These are phyloP conservation scores for Coprinellus micaceus DNA, from an alignment of 768 basidiomycete genomes.

Conservation along the genomic window DNA sequence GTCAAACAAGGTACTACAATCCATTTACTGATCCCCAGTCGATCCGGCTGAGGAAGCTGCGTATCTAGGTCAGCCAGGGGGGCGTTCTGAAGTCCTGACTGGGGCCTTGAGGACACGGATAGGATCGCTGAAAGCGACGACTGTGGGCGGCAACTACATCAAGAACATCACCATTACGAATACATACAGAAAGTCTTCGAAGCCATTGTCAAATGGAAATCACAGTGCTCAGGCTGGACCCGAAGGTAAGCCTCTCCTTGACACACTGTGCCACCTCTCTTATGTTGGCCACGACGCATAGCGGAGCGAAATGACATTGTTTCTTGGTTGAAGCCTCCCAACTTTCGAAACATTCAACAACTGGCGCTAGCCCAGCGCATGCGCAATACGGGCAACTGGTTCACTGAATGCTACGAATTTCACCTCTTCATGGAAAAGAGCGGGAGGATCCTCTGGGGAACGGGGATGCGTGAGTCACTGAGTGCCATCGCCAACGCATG, in stretches of 20 bases:
- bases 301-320: neutral
- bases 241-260: neutral
- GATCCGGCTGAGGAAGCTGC: too few species aligned
- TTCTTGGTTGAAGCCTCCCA: neutral
- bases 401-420: neutral
- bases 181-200: neutral
- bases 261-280: neutral
- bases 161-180: neutral
- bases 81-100: too few species aligned
- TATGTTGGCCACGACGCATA: too few species aligned
- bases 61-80: too few species aligned
- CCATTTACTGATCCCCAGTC: too few species aligned
- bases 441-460: slow-evolving; percentile 2
- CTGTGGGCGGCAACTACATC: neutral
- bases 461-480: slow-evolving; percentile 3
- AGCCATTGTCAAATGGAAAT: neutral
- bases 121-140: neutral
- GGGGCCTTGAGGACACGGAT: too few species aligned
- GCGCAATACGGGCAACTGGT: neutral
- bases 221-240: neutral
- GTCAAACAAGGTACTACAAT: too few species aligned
- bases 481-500: neutral
- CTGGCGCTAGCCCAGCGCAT: neutral
- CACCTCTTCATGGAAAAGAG: neutral
- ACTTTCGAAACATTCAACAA: neutral